Evolutionary conservation across 2,329 filamentous ascomycete species (phyloP), one percentile per base, ranked within the genome.

Genomic region (Fonsecaea erecta): DNA sequence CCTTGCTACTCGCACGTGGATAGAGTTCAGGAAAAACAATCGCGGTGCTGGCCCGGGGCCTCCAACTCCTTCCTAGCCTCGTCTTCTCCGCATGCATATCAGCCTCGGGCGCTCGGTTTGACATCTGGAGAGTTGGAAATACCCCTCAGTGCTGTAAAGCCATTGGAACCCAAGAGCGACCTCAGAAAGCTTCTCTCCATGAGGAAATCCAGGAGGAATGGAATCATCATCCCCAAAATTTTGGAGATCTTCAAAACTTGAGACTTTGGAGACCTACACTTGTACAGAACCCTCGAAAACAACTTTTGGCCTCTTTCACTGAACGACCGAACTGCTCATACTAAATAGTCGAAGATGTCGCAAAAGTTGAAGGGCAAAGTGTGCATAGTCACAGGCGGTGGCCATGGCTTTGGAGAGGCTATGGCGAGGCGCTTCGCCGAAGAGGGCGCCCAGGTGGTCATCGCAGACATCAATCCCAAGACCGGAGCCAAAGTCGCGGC

Each of bases 391-490:
- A 66, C 64, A 24, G 78, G 78, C 35, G 77, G 73, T 16, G 77
- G 76, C 32, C 77, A 76, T n/a, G 78, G 78, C 46, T 79, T 79
- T 59, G 78, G 78, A 5, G 77, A 77, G 34, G 77, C 77, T 26
- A 80, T 79, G 60, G 74, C 76, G 16, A 71, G 68, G 18, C 73
- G 76, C 12, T 96, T 96, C 73, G 92, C 90, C 5, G 93, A 92
- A 65, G 92, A 96, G 77, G 93, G 93, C 18, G 92, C 92, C 12
- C 91, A 89, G 75, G 92, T 96, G 0, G 82, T 96, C 14, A 83
- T 96, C 56, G 89, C 91, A n/a, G 93, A 96, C 78, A 92, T 96
- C 68, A 92, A 96, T 77, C 46, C 74, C 90, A 88, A 83, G 51
- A 96, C 95, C 75, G 86, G 89, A 51, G 79, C 87, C 51, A 79